Evolutionary conservation across 192 early-diverging fungal species (phyloP).

Genomic region (Coemansia sp.): DNA sequence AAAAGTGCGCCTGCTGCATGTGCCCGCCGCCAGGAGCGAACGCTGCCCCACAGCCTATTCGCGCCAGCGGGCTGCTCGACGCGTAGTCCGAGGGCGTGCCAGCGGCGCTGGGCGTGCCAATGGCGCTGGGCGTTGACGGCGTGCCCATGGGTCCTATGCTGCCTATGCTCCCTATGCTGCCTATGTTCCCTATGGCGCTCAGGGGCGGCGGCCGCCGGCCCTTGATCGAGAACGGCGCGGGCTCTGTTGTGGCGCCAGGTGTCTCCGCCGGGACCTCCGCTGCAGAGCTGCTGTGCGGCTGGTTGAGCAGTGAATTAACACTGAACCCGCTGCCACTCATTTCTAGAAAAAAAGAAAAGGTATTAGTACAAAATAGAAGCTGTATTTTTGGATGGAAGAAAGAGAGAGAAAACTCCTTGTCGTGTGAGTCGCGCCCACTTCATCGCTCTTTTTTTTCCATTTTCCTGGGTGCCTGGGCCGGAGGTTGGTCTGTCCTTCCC

Average conservation of each 20-base stretch:
- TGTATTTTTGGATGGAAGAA: background rate
- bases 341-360: slow-evolving; percentile 1
- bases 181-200: background rate
- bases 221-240: background rate
- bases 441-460: background rate
- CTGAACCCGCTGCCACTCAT: slow-evolving; percentile 24
- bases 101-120: background rate
- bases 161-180: background rate
- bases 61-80: background rate
- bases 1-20: background rate
- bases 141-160: background rate
- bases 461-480: background rate
- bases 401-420: slow-evolving; percentile 2
- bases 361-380: slow-evolving; percentile 10
- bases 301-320: slow-evolving; percentile 41
- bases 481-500: background rate
- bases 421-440: no score
- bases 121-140: background rate
- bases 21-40: background rate
- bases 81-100: background rate
- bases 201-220: background rate
- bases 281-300: background rate
- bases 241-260: background rate
- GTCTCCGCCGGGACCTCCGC: slow-evolving; percentile 1
- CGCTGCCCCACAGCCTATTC: background rate